Conservation (phyloP, 2,329 filamentous ascomycete species). For the Claviceps purpurea region DNA sequence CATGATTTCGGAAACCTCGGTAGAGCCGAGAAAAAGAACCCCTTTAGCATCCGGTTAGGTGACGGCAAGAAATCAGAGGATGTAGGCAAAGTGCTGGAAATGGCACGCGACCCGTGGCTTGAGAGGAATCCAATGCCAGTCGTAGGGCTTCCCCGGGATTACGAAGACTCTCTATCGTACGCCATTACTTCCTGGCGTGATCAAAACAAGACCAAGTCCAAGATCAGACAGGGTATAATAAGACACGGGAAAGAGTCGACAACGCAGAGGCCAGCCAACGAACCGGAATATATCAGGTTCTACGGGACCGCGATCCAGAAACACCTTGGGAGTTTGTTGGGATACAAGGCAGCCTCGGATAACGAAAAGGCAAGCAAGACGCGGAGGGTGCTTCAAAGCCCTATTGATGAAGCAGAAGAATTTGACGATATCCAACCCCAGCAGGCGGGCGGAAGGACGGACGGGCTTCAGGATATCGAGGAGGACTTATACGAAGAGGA, state of each 20-base stretch:
- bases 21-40: conserved; percentile 25
- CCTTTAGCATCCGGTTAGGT: not conserved
- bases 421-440: too few species aligned
- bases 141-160: too few species aligned
- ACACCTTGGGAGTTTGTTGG: not conserved
- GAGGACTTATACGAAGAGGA: too few species aligned
- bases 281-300: not conserved
- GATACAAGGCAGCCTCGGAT: not conserved
- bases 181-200: too few species aligned
- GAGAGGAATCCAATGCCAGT: too few species aligned
- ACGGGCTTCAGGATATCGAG: too few species aligned
- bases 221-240: too few species aligned
- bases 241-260: not conserved
- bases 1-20: not conserved
- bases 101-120: too few species aligned
- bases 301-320: not conserved
- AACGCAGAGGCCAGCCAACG: not conserved
- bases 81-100: not conserved
- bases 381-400: not conserved
- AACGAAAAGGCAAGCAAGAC: not conserved
- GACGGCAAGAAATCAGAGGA: not conserved
- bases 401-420: not conserved
- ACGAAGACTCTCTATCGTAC: too few species aligned
- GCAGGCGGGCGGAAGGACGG: too few species aligned
- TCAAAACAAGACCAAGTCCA: too few species aligned